phyloP scores from a whole-genome alignment of 441 rosid genomes.

The Mallotus japonicus region DNA sequence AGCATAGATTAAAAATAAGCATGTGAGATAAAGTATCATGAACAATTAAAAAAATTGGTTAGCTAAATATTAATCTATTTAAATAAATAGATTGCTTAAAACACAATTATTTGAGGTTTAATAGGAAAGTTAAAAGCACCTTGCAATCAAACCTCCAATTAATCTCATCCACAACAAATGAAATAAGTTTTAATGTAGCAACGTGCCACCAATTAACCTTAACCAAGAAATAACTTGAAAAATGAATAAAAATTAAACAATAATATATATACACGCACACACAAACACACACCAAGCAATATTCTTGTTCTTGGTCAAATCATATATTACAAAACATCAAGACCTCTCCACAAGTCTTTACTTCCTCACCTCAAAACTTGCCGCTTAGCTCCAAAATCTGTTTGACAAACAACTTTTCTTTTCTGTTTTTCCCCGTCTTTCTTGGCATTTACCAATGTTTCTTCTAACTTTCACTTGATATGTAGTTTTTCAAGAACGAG shows the following conservation, averaged over 20 bases:
- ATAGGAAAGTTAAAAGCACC: background rate
- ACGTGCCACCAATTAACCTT: conserved; percentile 18
- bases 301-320: background rate
- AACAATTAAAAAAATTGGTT: background rate
- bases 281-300: no score
- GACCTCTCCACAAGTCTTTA: background rate
- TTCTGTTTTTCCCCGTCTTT: background rate
- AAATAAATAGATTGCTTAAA: background rate
- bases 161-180: background rate
- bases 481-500: background rate
- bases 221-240: conserved; percentile 10
- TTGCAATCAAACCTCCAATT: background rate
- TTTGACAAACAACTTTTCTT: background rate
- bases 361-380: conserved; percentile 8
- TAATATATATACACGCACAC: no score
- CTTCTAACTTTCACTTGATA: background rate
- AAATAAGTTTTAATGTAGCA: background rate
- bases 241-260: background rate
- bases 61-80: background rate
- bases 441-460: background rate
- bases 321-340: background rate
- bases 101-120: background rate
- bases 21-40: no score
- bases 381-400: background rate
- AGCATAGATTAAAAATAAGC: no score